Evolutionary conservation across 2,329 filamentous ascomycete species (phyloP).

Genomic region (Emergomyces pasteurianus): DNA sequence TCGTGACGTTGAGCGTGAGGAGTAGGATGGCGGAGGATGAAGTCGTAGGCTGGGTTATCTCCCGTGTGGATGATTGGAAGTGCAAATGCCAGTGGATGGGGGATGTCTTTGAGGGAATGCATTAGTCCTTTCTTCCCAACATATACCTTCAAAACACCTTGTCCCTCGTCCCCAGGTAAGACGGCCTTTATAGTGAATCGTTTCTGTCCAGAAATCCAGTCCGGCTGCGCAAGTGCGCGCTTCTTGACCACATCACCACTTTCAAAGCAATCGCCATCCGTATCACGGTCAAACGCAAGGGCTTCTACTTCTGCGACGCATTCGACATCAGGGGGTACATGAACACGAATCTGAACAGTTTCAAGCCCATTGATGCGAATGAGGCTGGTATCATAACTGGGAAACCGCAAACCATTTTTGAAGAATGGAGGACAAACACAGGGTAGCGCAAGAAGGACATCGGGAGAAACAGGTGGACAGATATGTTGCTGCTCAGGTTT

Average conservation of each 20-base stretch:
- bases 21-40: slow-evolving; percentile 83
- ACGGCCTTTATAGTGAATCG: slow-evolving; percentile 88
- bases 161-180: slow-evolving; percentile 81
- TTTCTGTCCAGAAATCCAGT: slow-evolving; percentile 80
- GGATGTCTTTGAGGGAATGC: slow-evolving; percentile 95
- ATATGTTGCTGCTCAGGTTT: slow-evolving; percentile 84
- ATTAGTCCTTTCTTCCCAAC: slow-evolving; percentile 89
- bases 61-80: slow-evolving; percentile 85
- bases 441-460: slow-evolving; percentile 75
- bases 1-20: slow-evolving; percentile 96
- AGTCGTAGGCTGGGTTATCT: slow-evolving; percentile 88
- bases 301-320: slow-evolving; percentile 87
- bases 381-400: slow-evolving; percentile 82
- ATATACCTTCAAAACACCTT: slow-evolving; percentile 79
- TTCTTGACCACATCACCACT: slow-evolving; percentile 79
- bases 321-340: slow-evolving; percentile 81
- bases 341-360: slow-evolving; percentile 79
- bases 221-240: slow-evolving; percentile 75
- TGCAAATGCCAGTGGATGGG: slow-evolving; percentile 78
- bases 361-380: slow-evolving; percentile 82
- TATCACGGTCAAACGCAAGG: slow-evolving; percentile 64
- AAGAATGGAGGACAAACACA: slow-evolving; percentile 82
- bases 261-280: slow-evolving; percentile 86
- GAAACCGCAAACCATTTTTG: slow-evolving; percentile 64
- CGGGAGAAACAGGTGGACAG: slow-evolving; percentile 73